Base-by-base conservation (phyloP, 108 stramenopile genomes). In the Asterionellopsis glacialis region DNA sequence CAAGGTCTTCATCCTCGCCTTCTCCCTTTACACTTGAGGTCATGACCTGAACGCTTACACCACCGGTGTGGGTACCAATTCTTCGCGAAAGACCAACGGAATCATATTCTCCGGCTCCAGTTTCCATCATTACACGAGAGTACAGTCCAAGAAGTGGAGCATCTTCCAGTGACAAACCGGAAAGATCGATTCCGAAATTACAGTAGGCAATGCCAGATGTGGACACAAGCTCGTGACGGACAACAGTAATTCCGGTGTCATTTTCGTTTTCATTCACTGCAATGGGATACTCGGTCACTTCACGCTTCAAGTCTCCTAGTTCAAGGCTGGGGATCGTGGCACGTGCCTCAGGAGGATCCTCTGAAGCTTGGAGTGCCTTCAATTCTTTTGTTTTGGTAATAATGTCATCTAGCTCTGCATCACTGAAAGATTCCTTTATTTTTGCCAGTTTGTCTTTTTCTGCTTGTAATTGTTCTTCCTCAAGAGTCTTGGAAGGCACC, bases 181-280 rank as follows among this genome's bases (percentile, higher is more conserved):
- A 91, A 9, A 95, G 57, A 67, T 97, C 96, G 19, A 98, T 70
- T 7, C 74, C 91, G 19, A 73, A 47, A 61, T 74, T 86, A 11
- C 83, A 86, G 74, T 98, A 98, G 0, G 93, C 85, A 70, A 98
- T 95, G 44, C 97, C 97, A 10, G 85, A 87, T 28, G 95, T 96
- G 38, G 91, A 93, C 22, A 74, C 84, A 33, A 98, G 66, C 54
- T 84, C 90, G 66, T 96, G 94, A 11, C 86, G 79, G 5, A 96
- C 71, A 6, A 95, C 76, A 38, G 88, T 93, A 12, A 95, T 75
- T 22, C 93, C 95, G 38, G 88, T 69, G 21, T 77, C 65, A 43
- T 64, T 77, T 59, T 83, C 84, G 58, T 89, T 91, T 43, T 90
- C 82, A 16, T 63, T 63, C 14, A 92, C 88, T 0, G 69, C 88